Evolutionary conservation across 75 land plant species (phyloP), one percentile per base, ranked within the genome.

Genomic region (Selaginella tamariscina): DNA sequence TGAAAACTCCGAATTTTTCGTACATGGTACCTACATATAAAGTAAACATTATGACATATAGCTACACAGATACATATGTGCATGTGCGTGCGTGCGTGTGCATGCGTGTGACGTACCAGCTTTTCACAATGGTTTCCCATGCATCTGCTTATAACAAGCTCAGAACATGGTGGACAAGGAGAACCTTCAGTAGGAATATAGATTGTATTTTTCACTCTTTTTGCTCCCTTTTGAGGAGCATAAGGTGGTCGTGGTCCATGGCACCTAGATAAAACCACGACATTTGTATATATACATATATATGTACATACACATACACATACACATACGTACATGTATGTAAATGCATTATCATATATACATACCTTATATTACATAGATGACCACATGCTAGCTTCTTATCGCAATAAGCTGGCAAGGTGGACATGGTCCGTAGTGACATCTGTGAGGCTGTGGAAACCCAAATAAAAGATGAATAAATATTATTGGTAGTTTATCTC

Each of bases 391-490:
- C 55, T 32, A 83, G 76, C 49, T 77, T 71, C 70, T 81, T 79
- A n/a, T 78, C 77, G 70, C 99, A 95, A 69, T 31, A 33, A 87
- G 71, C 28, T 77, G 75, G 72, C 99, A 95, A n/a, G 83, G 78
- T 31, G 99, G 99, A 71, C 99, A 90, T 57, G 89, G 85, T 70
- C 97, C 99, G 82, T 95, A 95, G 68, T 95, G 99, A 71, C 99
- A 95, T 71, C 76, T 82, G 64, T 91, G 99, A 64, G 89, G 84
- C 99, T 95, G 88, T 21, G n/a, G n/a, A n/a, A n/a, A n/a, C n/a
- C n/a, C n/a, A n/a, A 18, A 57, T 54, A 73, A 18, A 65, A 26
- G 13, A 66, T 21, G 62, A 9, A 59, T 49, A 59, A 8, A n/a
- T 23, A 59, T 2, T 26, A 59, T 59, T 59, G 21, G 26, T 9